Base-by-base conservation (phyloP, 768 basidiomycete genomes). In the Phaeotremella fagi region DNA sequence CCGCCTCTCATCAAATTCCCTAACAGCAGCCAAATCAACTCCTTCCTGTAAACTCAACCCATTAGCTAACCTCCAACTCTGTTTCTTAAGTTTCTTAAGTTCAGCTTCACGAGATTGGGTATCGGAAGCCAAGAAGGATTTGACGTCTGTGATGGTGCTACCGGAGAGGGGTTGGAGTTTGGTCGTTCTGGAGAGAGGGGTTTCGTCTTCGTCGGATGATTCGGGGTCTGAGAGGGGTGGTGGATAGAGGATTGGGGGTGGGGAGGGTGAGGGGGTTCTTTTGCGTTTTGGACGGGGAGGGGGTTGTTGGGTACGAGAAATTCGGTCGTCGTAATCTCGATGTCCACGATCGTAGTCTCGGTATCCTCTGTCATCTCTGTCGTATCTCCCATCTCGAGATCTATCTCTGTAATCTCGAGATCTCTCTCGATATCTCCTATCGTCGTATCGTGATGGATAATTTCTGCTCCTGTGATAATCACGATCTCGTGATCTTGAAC, bases 81-180 rank as follows among this genome's bases (percentile, higher is more conserved):
- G 86, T 71, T 88, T 90, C 50, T 82, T 79, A 58, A 85, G 83
- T 59, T 79, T 81, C 59, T 84, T 79, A 70, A 88, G 88, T 50
- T 84, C 81, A 14, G 79, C 78, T 53, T 81, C 80, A 57, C 81
- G 82, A 4, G 80, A 82, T 15, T 82, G 85, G 33, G 82, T 78
- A 57, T 90, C 87, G 78, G 86, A 82, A 4, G 84, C 85, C 33
- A 97, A 76, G 55, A 95, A 79, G 25, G 88, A 86, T 46, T 82
- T 82, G 71, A 94, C 87, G 15, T 88, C 90, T 28, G 88, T 87
- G 16, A 92, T 64, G 5, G 82, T 80, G 22, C 88, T 89, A n/a
- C 87, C 85, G 46, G 80, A 78, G 15, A 97, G 81, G 4, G 88
- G 87, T 25, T 79, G 80, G 9, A 95, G 81, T 33, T 84, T 83